A percentile compares a stretch with the other conserved stretches of the same genome.
Conservation (phyloP, 2,329 filamentous ascomycete species). For the Phialemonium atrogriseum region DNA sequence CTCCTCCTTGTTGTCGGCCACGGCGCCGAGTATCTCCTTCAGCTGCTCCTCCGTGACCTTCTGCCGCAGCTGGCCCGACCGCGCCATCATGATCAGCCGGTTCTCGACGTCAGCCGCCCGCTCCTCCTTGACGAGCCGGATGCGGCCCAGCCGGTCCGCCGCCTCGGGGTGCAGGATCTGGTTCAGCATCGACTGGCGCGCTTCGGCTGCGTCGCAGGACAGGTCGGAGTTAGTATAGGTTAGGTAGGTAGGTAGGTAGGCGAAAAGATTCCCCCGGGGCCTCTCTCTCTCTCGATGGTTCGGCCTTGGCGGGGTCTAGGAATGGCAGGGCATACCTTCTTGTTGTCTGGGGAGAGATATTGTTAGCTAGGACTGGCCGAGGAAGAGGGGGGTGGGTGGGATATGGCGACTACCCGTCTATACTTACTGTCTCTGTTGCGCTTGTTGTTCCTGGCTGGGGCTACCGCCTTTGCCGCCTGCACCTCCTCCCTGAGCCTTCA, state of each 20-base stretch:
- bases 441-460: conserved; percentile 45
- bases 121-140: conserved; percentile 89
- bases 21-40: conserved; percentile 79
- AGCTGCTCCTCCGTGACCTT: conserved; percentile 91
- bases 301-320: conserved; percentile 51
- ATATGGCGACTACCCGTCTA: no score
- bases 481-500: conserved; percentile 63
- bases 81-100: conserved; percentile 82
- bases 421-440: conserved; percentile 58
- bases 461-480: conserved; percentile 30
- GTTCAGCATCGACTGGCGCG: conserved; percentile 67
- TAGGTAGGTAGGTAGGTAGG: not conserved
- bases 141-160: conserved; percentile 84
- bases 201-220: no score
- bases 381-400: not conserved
- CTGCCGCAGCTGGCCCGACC: conserved; percentile 73
- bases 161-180: conserved; percentile 95
- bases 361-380: not conserved
- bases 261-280: no score
- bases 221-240: not conserved
- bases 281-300: no score
- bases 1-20: conserved; percentile 70
- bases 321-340: conserved; percentile 27
- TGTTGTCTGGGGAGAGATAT: conserved; percentile 26
- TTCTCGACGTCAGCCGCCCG: conserved; percentile 89